phyloP scores from a whole-genome alignment of 2,329 filamentous ascomycete species.

The Colletotrichum karsti region DNA sequence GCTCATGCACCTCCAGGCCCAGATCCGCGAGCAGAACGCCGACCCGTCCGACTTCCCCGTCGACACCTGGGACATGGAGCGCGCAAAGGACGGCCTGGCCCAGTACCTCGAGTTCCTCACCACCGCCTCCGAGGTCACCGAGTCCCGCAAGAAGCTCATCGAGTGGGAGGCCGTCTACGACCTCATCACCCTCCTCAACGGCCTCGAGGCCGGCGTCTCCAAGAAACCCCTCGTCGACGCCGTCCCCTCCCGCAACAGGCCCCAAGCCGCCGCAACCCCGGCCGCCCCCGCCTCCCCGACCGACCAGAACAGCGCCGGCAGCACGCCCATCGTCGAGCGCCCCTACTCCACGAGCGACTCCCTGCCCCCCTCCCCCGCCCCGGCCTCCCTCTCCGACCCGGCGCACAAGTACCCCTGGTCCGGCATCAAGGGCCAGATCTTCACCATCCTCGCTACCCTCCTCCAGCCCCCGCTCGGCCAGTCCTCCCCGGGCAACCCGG shows the following conservation, averaged over 20 bases:
- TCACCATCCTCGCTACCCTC: conserved; percentile 88
- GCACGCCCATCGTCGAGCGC: conserved; percentile 63
- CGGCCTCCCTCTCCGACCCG: conserved; percentile 65
- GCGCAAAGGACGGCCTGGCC: conserved; percentile 92
- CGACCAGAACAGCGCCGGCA: conserved; percentile 34
- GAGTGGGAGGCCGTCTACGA: conserved; percentile 94
- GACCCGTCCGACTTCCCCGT: conserved; percentile 90
- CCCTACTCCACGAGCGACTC: conserved; percentile 60
- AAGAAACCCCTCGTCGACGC: conserved; percentile 75
- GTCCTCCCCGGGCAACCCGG: conserved; percentile 70
- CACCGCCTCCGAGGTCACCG: conserved; percentile 84
- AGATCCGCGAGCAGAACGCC: conserved; percentile 80
- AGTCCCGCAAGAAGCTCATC: conserved; percentile 84
- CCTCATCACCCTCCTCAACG: conserved; percentile 84
- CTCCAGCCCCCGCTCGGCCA: conserved; percentile 80
- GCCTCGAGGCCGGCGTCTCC: conserved; percentile 86
- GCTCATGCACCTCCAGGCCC: conserved; percentile 91
- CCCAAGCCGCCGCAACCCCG: too few relatives aligned
- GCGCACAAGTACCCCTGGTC: conserved; percentile 72
- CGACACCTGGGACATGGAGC: conserved; percentile 97
- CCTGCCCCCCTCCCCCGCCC: conserved; percentile 48
- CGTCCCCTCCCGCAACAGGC: conserved; percentile 28
- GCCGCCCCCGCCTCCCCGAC: too few relatives aligned
- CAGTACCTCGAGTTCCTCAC: conserved; percentile 95
- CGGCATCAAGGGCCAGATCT: conserved; percentile 89